Percentiles rank a stretch among this genome's conserved stretches.
Evolutionary conservation across 2,329 filamentous ascomycete species (phyloP).

Genomic region (Cercospora sp.): DNA sequence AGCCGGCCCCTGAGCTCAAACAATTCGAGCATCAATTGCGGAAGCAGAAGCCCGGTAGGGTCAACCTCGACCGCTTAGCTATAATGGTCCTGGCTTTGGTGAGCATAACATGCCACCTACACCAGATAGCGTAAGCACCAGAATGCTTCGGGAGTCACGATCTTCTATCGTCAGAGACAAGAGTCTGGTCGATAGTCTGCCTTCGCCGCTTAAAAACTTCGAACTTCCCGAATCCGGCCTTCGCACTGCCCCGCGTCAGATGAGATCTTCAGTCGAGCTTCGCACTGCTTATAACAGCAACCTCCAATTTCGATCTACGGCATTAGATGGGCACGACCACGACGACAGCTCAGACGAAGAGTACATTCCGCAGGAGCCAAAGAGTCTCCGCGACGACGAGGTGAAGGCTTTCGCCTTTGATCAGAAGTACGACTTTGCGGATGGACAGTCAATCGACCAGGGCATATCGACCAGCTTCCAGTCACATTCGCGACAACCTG

Average conservation of each 20-base stretch:
- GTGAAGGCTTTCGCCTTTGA: constrained; percentile 28
- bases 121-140: constrained; percentile 39
- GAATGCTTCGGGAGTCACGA: constrained; percentile 37
- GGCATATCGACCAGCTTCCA: constrained; percentile 42
- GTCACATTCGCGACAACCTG: constrained; percentile 30
- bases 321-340: constrained; percentile 16
- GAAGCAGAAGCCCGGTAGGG: constrained; percentile 17
- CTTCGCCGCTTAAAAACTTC: constrained; percentile 28
- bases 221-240: constrained; percentile 27
- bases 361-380: constrained; percentile 14
- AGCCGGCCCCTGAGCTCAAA: constrained; percentile 13
- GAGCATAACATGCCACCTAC: constrained; percentile 38
- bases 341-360: constrained; percentile 27
- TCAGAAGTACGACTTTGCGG: constrained; percentile 36
- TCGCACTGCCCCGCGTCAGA: constrained; percentile 34
- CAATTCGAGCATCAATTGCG: constrained; percentile 12
- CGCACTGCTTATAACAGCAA: constrained; percentile 31
- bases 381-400: constrained; percentile 18
- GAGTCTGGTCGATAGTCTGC: constrained; percentile 30
- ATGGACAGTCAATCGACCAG: constrained; percentile 38
- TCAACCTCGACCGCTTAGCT: constrained; percentile 22
- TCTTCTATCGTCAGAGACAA: constrained; percentile 34
- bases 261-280: constrained; percentile 37
- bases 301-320: constrained; percentile 26
- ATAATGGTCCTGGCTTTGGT: constrained; percentile 31